A percentile compares a stretch with the other conserved stretches of the same genome.
Conservation (phyloP, 495 filamentous ascomycete genomes). For the Peziza echinospora region DNA sequence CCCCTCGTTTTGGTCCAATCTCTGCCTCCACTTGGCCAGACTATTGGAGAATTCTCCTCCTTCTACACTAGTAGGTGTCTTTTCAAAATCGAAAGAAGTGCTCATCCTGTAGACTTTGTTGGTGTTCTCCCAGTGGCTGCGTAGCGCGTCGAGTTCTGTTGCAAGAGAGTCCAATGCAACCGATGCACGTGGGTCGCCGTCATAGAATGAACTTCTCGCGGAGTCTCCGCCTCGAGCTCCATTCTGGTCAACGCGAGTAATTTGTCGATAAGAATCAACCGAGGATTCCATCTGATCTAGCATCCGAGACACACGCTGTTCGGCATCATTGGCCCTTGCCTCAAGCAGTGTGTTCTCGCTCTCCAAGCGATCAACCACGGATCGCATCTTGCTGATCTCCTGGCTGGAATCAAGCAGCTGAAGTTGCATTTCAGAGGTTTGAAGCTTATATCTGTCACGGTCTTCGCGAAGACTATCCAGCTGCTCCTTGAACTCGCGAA, state of each 20-base stretch:
- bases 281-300: slow-evolving; percentile 84
- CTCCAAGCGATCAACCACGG: slow-evolving; percentile 61
- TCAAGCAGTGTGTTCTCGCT: slow-evolving; percentile 62
- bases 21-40: slow-evolving; percentile 18
- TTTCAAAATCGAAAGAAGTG: slow-evolving; percentile 68
- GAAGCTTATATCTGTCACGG: slow-evolving; percentile 38
- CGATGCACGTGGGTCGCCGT: slow-evolving; percentile 44
- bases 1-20: slow-evolving; percentile 16
- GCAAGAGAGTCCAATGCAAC: slow-evolving; percentile 80
- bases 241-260: slow-evolving; percentile 11
- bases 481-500: slow-evolving; percentile 42
- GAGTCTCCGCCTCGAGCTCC: slow-evolving; percentile 34
- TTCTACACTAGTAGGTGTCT: slow-evolving; percentile 21
- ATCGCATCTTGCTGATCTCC: slow-evolving; percentile 26
- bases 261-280: slow-evolving; percentile 78
- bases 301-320: slow-evolving; percentile 76
- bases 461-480: slow-evolving; percentile 42
- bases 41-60: slow-evolving; percentile 15
- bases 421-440: slow-evolving; percentile 34
- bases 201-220: slow-evolving; percentile 29
- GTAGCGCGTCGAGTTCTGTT: slow-evolving; percentile 68
- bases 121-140: slow-evolving; percentile 83
- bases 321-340: slow-evolving; percentile 63
- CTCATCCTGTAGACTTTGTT: slow-evolving; percentile 84
- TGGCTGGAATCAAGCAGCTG: slow-evolving; percentile 34